Base-by-base conservation (phyloP, 176 grass and related monocot genomes). In the Triticum urartu region DNA sequence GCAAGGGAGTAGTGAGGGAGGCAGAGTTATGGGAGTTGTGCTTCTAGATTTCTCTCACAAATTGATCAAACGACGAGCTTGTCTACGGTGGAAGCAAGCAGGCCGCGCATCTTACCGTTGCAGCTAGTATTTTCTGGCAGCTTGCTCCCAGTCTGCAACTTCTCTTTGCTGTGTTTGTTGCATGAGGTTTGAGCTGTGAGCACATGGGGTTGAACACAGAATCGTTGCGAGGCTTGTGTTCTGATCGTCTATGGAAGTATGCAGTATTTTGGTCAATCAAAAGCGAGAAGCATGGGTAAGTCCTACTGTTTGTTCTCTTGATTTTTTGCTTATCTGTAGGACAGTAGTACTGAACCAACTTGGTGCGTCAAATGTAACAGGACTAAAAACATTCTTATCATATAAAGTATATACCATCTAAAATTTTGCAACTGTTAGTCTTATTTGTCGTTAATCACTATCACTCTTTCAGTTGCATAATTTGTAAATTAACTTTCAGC, bases 61-160 rank as follows among this genome's bases (percentile, higher is more conserved):
- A 78, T 86, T 91, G 40, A 92, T 94, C 64, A 90, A 87, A 87
- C 86, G 85, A 84, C 81, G 90, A 92, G 85, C 94, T 75, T 91
- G 88, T 90, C 50, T 94, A 62, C 72, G 88, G 62, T 89, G 89
- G 83, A 87, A 97, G 79, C 91, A 97, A 90, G 88, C 89, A 18
- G 87, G 89, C 10, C 88, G 92, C 63, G 94, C 79, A n/a, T 97
- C 91, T 65, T 97, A 97, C 79, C 75, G 85, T 61, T 89, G 91
- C 36, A 94, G 94, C 56, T 97, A 91, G 86, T 67, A 36, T 54
- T 80, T 32, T 81, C 35, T 81, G 43, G 66, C 56, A 84, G 47
- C 66, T 79, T 24, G 50, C 34, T 62, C 2, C 20, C 81, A 64
- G 15, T 60, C 79, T 32, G 64, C 13, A 12, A 78, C 17, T 75